Base-by-base conservation (phyloP, 2,329 filamentous ascomycete species). In the Pseudogymnoascus sp. region DNA sequence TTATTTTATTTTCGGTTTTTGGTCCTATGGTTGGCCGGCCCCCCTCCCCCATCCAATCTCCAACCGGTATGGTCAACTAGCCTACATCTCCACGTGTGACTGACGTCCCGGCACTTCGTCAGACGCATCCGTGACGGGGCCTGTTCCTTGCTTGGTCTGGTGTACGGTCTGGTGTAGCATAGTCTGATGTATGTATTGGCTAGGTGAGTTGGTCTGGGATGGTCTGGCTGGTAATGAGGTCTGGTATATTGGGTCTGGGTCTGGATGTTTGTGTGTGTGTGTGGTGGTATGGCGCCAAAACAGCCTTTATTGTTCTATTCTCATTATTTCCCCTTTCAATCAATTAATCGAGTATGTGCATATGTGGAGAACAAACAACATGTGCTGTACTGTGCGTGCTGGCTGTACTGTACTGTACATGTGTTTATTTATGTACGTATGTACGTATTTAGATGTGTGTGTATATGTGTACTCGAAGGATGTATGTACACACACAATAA, bases 101-200 rank as follows among this genome's bases (percentile, higher is more conserved):
- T 50, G 44, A 50, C 44, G 44, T 50, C 44, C 23, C 44, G 44
- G 44, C 44, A 50, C 44, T 50, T 50, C 42, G 42, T 50, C 44
- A 28, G 44, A n/a, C 12, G 44, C 44, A 50, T 50, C 44, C 44
- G 44, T 28, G 44, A 50, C 18, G 44, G 44, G 44, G 12, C 23
- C 21, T 50, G 23, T 50, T 50, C 44, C 44, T 50, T 50, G 44
- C 44, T 50, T 50, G 44, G 44, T 50, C 44, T 50, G 21, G 44
- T 47, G 11, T 23, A 23, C 14, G 18, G 42, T 23, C 42, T 23
- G 42, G 21, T 23, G 11, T 23, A 42, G 16, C 11, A 33, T 10
- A 33, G 16, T 18, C 16, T 42, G 37, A n/a, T 38, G 38, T 10
- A 11, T 18, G n/a, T 40, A 40, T 40, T 40, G 37, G 37, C n/a